Base-by-base conservation (phyloP, 2,329 filamentous ascomycete genomes). In the Pseudogymnoascus sp. region DNA sequence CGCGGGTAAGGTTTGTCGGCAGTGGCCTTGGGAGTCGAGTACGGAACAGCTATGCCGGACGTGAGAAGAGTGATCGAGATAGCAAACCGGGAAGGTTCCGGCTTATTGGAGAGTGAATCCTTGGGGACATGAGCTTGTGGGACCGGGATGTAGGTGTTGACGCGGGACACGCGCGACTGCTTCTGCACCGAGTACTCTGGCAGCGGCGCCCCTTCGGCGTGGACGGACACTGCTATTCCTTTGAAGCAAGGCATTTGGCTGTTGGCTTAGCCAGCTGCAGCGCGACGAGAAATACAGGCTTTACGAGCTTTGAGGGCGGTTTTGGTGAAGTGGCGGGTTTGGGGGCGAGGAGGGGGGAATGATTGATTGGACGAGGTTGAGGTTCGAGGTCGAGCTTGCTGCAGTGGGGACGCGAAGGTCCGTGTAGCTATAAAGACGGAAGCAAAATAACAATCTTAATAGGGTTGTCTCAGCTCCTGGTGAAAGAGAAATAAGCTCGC, bases 21-120 rank as follows among this genome's bases (percentile, higher is more conserved):
- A 36, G 87, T 90, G 1, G 91, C 74, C 74, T 94, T 94, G 38
- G 92, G 91, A 1, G 89, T 88, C 60, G 92, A 96, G 76, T 97
- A 97, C 1, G 93, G 93, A 43, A 97, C 91, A 67, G 91, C 85
- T 64, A 96, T 84, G 62, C 89, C 89, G 9, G 92, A 88, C 0
- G 91, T 97, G 67, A 97, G 82, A 57, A 99, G 84, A 2, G 94
- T 97, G 71, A 99, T 97, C 59, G 93, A 97, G 70, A 99, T 97
- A 68, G 94, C 94, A 75, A 99, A 99, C 68, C 92, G 94, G 64
- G 94, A 91, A 68, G 95, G 89, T 77, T 97, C 91, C 58, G 91
- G 87, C 77, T 91, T 91, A 64, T 86, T 80, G 38, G 83, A 79
- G 64, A 85, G 79, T 37, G 83, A 78, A 70, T 86, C 81, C 62